Evolutionary conservation across 805 yeast genomes (phyloP).

Genomic region (Schwanniomyces polymorphus): DNA sequence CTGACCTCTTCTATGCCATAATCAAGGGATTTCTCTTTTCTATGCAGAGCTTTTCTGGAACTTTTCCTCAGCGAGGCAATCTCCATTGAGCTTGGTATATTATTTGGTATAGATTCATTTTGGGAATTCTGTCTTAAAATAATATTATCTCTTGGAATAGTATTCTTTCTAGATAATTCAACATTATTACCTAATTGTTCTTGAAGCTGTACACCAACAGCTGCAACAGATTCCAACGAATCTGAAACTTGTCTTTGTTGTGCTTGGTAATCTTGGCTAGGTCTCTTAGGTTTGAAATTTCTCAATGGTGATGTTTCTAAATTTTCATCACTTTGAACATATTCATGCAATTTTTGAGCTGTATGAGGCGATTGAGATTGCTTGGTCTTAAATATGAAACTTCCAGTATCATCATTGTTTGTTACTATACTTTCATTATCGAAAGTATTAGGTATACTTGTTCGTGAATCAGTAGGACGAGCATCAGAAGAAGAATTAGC

Average conservation of each 20-base stretch:
- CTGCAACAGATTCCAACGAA: slow-evolving; percentile 26
- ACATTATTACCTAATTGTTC: slow-evolving; percentile 11
- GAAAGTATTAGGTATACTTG: not conserved
- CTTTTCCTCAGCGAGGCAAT: not conserved
- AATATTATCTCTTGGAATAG: not conserved
- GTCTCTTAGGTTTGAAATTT: slow-evolving; percentile 10
- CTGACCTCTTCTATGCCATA: slow-evolving; percentile 39
- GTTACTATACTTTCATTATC: slow-evolving; percentile 5
- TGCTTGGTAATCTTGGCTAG: not conserved
- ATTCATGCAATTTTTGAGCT: slow-evolving; percentile 19
- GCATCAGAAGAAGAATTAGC: slow-evolving; percentile 2
- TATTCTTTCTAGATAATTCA: not conserved
- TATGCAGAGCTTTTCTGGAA: not conserved
- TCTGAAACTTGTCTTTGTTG: slow-evolving; percentile 19
- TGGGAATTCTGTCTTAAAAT: not conserved
- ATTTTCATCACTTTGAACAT: slow-evolving; percentile 15
- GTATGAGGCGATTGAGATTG: slow-evolving; percentile 8
- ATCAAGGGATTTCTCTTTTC: slow-evolving; percentile 18
- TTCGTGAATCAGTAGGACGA: not conserved
- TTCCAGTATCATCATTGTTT: slow-evolving; percentile 11
- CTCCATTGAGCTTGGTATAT: not conserved
- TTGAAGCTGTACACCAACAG: slow-evolving; percentile 23
- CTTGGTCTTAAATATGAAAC: slow-evolving; percentile 12
- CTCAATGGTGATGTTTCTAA: slow-evolving; percentile 23
- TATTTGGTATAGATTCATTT: not conserved